Evolutionary conservation across 176 grass and related monocot species (phyloP).

Genomic region (Melocanna baccifera): DNA sequence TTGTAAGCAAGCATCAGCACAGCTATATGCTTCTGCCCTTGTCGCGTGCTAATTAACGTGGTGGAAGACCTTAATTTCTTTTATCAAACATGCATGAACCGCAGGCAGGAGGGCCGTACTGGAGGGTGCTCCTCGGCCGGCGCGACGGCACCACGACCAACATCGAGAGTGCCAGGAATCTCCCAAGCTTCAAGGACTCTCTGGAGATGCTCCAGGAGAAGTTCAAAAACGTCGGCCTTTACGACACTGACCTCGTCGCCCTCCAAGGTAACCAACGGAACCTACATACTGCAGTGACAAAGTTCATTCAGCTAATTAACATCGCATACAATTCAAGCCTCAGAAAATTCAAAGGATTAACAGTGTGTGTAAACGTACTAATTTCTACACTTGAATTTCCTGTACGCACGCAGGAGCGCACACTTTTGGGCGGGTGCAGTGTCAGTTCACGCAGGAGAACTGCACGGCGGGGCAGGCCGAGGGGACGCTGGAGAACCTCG

Average conservation of each 20-base stretch:
- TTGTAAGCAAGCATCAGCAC: no score
- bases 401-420: constrained; percentile 36
- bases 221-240: constrained; percentile 38
- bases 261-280: constrained; percentile 39
- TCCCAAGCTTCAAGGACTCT: constrained; percentile 36
- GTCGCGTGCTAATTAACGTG: no score
- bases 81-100: neutral
- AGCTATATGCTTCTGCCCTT: no score
- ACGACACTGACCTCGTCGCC: constrained; percentile 46
- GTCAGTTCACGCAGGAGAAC: constrained; percentile 17
- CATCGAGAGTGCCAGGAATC: constrained; percentile 16
- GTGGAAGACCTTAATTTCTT: no score
- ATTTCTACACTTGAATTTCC: neutral
- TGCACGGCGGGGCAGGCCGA: neutral
- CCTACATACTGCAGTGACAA: no score
- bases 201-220: constrained; percentile 26
- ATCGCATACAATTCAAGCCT: no score
- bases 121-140: constrained; percentile 44
- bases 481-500: constrained; percentile 42
- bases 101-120: constrained; percentile 37
- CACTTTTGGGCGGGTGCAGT: constrained; percentile 50
- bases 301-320: no score
- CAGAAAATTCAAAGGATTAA: no score
- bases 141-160: constrained; percentile 45
- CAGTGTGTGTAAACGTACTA: neutral